phyloP scores from a whole-genome alignment of 805 yeast species.

The Lipomyces chichibuensis region DNA sequence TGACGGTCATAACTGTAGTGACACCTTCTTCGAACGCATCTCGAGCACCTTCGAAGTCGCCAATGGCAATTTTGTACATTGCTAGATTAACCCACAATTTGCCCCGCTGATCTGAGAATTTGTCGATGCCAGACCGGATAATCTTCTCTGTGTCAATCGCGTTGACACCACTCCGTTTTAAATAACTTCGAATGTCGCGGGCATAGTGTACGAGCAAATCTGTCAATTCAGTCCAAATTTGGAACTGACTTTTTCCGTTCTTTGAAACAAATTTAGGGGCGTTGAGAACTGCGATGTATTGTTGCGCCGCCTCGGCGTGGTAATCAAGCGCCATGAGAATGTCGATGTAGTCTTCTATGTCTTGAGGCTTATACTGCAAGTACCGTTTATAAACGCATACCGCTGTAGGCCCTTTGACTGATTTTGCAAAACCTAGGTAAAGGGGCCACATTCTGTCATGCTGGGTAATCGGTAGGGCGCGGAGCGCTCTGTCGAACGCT shows the following conservation, averaged over 20 bases:
- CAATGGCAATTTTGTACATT: slow-evolving; percentile 50
- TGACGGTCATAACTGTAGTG: slow-evolving; percentile 52
- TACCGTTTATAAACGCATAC: slow-evolving; percentile 46
- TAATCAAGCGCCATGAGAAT: slow-evolving; percentile 36
- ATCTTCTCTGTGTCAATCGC: slow-evolving; percentile 46
- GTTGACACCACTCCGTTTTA: slow-evolving; percentile 1
- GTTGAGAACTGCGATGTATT: slow-evolving; percentile 46
- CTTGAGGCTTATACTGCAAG: slow-evolving; percentile 38
- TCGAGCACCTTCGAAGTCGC: slow-evolving; percentile 48
- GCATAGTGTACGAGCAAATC: slow-evolving; percentile 47
- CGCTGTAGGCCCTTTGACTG: slow-evolving; percentile 50
- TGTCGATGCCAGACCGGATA: slow-evolving; percentile 45
- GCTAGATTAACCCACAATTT: slow-evolving; percentile 55
- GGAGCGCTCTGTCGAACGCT: slow-evolving; percentile 56
- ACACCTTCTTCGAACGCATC: slow-evolving; percentile 56
- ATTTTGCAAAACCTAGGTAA: slow-evolving; percentile 55
- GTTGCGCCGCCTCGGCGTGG: slow-evolving; percentile 40
- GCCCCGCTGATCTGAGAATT: slow-evolving; percentile 65
- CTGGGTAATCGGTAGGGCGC: slow-evolving; percentile 53
- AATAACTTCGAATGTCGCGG: slow-evolving; percentile 19
- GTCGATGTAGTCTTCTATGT: slow-evolving; percentile 40
- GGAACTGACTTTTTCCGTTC: slow-evolving; percentile 51
- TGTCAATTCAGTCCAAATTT: slow-evolving; percentile 53
- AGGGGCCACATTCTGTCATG: slow-evolving; percentile 61
- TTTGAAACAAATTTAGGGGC: slow-evolving; percentile 46